phyloP scores from a whole-genome alignment of 345 rosid genomes.

The Arabidopsis arenosa region DNA sequence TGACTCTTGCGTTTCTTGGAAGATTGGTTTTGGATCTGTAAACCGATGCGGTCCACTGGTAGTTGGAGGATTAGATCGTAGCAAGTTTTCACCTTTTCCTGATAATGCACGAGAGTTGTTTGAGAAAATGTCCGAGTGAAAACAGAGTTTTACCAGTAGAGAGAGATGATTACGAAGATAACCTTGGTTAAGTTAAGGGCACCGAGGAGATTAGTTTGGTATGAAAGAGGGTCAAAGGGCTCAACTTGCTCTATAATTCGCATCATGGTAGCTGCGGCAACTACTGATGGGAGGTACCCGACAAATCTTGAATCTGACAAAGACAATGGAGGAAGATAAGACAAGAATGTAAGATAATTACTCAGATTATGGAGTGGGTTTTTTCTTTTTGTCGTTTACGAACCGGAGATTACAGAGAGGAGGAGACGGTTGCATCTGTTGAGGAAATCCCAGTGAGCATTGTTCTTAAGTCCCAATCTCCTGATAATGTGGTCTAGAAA shows the following conservation, averaged over 20 bases:
- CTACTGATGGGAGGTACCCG: conserved; percentile 70
- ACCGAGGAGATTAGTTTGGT: conserved; percentile 60
- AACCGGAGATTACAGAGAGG: conserved; percentile 71
- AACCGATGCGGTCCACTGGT: conserved; percentile 30
- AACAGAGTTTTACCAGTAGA: conserved; percentile 5
- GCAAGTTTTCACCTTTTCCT: conserved; percentile 70
- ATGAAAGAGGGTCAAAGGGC: conserved; percentile 53
- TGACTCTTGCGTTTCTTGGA: conserved; percentile 63
- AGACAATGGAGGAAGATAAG: conserved; percentile 16
- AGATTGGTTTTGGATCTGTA: conserved; percentile 7
- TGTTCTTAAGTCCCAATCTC: conserved; percentile 68
- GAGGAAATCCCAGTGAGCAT: conserved; percentile 74
- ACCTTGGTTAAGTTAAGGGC: conserved; percentile 71
- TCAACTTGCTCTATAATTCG: conserved; percentile 66
- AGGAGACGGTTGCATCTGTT: conserved; percentile 67
- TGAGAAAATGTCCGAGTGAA: conserved; percentile 21
- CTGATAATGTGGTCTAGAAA: conserved; percentile 75
- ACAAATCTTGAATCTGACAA: conserved; percentile 72
- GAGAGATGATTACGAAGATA: conserved; percentile 20
- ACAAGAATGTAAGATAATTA: conserved; percentile 27
- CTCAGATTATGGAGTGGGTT: conserved; percentile 19
- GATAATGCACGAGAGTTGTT: conserved; percentile 34
- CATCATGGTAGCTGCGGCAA: conserved; percentile 91
- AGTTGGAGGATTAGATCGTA: conserved; percentile 54
- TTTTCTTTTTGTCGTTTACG: conserved; percentile 36